These are phyloP conservation scores for Cicer judaicum DNA, from an alignment of 306 rosid genomes.

Conservation along the genomic window DNA sequence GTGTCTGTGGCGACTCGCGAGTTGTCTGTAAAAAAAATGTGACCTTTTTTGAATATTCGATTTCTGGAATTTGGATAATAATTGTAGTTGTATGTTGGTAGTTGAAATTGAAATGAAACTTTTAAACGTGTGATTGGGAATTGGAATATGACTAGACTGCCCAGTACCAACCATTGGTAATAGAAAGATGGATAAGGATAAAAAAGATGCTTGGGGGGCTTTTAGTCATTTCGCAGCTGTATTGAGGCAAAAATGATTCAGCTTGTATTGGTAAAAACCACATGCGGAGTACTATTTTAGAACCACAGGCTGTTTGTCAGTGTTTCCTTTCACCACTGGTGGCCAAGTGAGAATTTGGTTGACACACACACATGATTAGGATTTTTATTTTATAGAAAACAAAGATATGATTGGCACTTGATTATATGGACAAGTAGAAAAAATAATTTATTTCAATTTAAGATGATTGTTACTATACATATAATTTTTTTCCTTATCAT, in stretches of 20 bases:
- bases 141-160: constrained; percentile 16
- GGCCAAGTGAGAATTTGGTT: constrained; percentile 1
- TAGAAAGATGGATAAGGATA: neutral
- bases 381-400: too few relatives aligned
- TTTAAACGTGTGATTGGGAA: neutral
- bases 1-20: constrained; percentile 36
- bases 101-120: neutral
- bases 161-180: constrained; percentile 36
- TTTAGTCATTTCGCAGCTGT: constrained; percentile 37
- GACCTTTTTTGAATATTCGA: neutral
- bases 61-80: constrained; percentile 24
- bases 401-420: too few relatives aligned
- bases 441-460: too few relatives aligned
- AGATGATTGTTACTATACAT: too few relatives aligned
- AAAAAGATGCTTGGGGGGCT: constrained; percentile 8
- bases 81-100: neutral
- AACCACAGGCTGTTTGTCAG: constrained; percentile 10
- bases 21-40: neutral
- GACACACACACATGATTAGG: too few relatives aligned
- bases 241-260: neutral
- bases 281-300: neutral
- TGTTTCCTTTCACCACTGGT: constrained; percentile 7
- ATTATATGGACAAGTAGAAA: too few relatives aligned
- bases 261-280: constrained; percentile 24
- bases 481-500: too few relatives aligned